A percentile compares a stretch with the other conserved stretches of the same genome.
Evolutionary conservation across 2,329 filamentous ascomycete species (phyloP).

Genomic region (Didymella sp.): DNA sequence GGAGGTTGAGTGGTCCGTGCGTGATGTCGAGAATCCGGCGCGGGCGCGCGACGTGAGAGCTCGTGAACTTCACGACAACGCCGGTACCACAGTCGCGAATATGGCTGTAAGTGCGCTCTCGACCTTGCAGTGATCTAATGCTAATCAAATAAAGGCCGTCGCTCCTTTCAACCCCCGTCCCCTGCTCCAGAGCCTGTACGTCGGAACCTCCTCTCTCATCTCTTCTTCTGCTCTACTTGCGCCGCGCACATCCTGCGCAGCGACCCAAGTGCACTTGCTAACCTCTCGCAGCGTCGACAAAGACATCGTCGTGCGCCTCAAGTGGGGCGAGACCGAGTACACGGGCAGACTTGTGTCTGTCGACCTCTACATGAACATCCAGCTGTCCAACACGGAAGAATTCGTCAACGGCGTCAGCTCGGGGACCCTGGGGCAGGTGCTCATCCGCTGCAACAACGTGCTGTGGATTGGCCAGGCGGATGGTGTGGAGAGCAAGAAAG

Average conservation of each 20-base stretch:
- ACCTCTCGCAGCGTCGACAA: constrained; percentile 74
- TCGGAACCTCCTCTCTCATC: too few species aligned
- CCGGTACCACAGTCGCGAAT: constrained; percentile 26
- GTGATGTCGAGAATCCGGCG: constrained; percentile 19
- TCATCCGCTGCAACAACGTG: constrained; percentile 99
- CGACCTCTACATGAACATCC: constrained; percentile 99
- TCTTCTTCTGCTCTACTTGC: too few species aligned
- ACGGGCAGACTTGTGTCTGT: constrained; percentile 90
- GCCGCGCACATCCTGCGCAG: neutral
- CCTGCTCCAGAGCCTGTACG: constrained; percentile 90
- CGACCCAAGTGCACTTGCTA: constrained; percentile 17
- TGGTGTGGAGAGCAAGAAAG: constrained; percentile 52
- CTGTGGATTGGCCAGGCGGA: constrained; percentile 78
- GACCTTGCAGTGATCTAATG: neutral
- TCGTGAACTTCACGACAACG: neutral
- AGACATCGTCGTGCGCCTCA: constrained; percentile 87
- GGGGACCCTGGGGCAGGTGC: constrained; percentile 84
- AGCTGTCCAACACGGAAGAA: constrained; percentile 89
- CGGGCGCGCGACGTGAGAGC: constrained; percentile 8
- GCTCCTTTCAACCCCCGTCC: constrained; percentile 96
- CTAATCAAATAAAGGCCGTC: constrained; percentile 53
- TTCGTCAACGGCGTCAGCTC: constrained; percentile 87
- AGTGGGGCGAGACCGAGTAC: constrained; percentile 99
- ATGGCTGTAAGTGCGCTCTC: constrained; percentile 48
- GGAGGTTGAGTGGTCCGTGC: constrained; percentile 1